A percentile compares a stretch with the other conserved stretches of the same genome.
Evolutionary conservation across 2,329 filamentous ascomycete genomes (phyloP).

Genomic region (Penicillium decumbens): DNA sequence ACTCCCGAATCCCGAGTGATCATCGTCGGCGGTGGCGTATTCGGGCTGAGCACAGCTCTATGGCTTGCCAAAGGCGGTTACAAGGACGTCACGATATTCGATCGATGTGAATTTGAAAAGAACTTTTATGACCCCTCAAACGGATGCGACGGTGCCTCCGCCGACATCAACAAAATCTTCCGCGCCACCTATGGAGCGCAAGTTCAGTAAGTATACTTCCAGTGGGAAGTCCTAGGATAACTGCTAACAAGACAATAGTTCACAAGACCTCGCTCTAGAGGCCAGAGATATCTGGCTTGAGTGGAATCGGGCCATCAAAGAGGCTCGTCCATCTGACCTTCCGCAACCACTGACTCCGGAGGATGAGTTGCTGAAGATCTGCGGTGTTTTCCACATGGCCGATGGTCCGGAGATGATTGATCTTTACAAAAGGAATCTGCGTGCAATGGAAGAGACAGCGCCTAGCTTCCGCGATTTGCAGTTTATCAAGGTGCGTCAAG

Average conservation of each 20-base stretch:
- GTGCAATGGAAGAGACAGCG: background rate
- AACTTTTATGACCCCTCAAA: background rate
- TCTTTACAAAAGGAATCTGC: background rate
- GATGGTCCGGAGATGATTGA: conserved; percentile 11
- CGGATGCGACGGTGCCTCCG: background rate
- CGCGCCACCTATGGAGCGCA: background rate
- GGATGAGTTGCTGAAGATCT: conserved; percentile 18
- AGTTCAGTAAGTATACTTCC: background rate
- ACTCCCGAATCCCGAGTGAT: conserved; percentile 12
- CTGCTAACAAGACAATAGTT: background rate
- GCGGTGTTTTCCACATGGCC: conserved; percentile 18
- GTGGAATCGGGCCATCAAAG: background rate
- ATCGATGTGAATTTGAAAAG: conserved; percentile 20
- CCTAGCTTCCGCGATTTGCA: background rate
- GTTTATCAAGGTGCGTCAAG: background rate
- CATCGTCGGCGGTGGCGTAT: conserved; percentile 53
- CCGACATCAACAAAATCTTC: background rate
- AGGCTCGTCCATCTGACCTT: background rate
- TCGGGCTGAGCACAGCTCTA: conserved; percentile 47
- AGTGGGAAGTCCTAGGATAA: background rate
- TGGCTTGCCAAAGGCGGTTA: conserved; percentile 37
- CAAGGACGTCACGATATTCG: conserved; percentile 45
- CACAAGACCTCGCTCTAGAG: background rate
- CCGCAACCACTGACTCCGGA: conserved; percentile 14
- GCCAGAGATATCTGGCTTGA: background rate